Evolutionary conservation across 2,329 filamentous ascomycete genomes (phyloP).

Genomic region (Elsinoe arachidis): DNA sequence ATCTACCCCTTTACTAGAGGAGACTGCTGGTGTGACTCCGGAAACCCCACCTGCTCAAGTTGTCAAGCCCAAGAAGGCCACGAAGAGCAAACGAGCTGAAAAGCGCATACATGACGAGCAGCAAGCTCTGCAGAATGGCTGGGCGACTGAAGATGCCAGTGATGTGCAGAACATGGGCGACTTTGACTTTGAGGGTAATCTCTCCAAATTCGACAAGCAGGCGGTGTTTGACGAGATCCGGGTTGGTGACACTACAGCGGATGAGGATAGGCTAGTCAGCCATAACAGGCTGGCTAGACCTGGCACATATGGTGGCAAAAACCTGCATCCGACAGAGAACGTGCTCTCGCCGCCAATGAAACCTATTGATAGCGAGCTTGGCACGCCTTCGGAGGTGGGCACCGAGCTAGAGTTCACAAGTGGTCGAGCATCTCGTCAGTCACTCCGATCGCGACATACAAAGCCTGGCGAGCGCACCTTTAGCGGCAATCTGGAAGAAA

Average conservation of each 20-base stretch:
- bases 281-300: slow-evolving; percentile 61
- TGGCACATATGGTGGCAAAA: slow-evolving; percentile 62
- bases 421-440: slow-evolving; percentile 23
- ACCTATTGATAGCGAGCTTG: slow-evolving; percentile 23
- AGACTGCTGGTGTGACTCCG: slow-evolving; percentile 29
- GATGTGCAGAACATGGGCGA: slow-evolving; percentile 90
- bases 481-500: slow-evolving; percentile 2
- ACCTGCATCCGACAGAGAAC: slow-evolving; percentile 84
- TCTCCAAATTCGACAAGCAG: slow-evolving; percentile 92
- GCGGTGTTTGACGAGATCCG: slow-evolving; percentile 86
- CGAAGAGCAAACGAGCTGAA: slow-evolving; percentile 31
- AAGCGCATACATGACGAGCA: slow-evolving; percentile 40
- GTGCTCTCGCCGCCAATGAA: slow-evolving; percentile 56
- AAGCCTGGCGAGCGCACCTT: not conserved
- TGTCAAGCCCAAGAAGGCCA: slow-evolving; percentile 26
- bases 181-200: slow-evolving; percentile 82
- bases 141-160: slow-evolving; percentile 92
- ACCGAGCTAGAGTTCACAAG: slow-evolving; percentile 28
- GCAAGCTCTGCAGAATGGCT: slow-evolving; percentile 61
- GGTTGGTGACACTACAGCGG: slow-evolving; percentile 79
- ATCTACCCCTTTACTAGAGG: slow-evolving; percentile 58
- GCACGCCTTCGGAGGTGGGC: slow-evolving; percentile 27
- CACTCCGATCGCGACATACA: slow-evolving; percentile 13
- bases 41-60: slow-evolving; percentile 30
- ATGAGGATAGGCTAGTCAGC: slow-evolving; percentile 79